Conservation (phyloP, 202 grass and related monocot genomes). For the Setaria italica region DNA sequence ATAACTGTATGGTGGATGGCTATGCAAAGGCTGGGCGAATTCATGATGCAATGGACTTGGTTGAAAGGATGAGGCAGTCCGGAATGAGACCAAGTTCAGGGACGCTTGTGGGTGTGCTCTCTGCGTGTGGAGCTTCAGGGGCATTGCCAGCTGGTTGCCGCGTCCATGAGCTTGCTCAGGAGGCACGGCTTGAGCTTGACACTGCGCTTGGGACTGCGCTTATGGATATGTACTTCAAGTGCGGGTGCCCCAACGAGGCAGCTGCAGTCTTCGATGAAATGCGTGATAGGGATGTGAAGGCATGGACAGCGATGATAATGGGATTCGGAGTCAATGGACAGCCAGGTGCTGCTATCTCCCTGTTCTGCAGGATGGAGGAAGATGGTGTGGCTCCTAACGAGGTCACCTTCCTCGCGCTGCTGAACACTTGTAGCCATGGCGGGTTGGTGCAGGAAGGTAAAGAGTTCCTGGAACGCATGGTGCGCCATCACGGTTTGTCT, state of each 20-base stretch:
- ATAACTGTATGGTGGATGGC: slow-evolving; percentile 64
- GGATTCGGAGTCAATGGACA: slow-evolving; percentile 63
- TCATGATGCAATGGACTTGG: slow-evolving; percentile 45
- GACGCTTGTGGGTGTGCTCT: slow-evolving; percentile 55
- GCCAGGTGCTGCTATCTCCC: slow-evolving; percentile 38
- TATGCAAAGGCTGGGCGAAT: slow-evolving; percentile 50
- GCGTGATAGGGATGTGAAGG: slow-evolving; percentile 57
- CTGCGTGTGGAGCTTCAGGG: slow-evolving; percentile 37
- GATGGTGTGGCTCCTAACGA: slow-evolving; percentile 53
- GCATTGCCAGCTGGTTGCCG: neutral
- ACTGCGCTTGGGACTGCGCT: slow-evolving; percentile 59
- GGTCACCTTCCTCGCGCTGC: slow-evolving; percentile 56
- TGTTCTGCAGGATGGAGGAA: slow-evolving; percentile 55
- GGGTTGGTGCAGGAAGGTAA: slow-evolving; percentile 63
- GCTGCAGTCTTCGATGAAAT: slow-evolving; percentile 53
- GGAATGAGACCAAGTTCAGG: slow-evolving; percentile 48
- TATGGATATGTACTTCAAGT: slow-evolving; percentile 76
- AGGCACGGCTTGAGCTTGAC: slow-evolving; percentile 38
- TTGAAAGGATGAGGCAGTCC: slow-evolving; percentile 44
- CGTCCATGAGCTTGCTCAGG: slow-evolving; percentile 37
- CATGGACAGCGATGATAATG: slow-evolving; percentile 71
- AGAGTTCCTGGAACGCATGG: slow-evolving; percentile 57
- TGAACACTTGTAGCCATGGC: slow-evolving; percentile 68
- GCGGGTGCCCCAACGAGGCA: slow-evolving; percentile 49
- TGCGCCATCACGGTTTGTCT: slow-evolving; percentile 28